These are phyloP conservation scores for Suillus placidus DNA, from an alignment of 768 basidiomycete genomes.

Conservation along the genomic window DNA sequence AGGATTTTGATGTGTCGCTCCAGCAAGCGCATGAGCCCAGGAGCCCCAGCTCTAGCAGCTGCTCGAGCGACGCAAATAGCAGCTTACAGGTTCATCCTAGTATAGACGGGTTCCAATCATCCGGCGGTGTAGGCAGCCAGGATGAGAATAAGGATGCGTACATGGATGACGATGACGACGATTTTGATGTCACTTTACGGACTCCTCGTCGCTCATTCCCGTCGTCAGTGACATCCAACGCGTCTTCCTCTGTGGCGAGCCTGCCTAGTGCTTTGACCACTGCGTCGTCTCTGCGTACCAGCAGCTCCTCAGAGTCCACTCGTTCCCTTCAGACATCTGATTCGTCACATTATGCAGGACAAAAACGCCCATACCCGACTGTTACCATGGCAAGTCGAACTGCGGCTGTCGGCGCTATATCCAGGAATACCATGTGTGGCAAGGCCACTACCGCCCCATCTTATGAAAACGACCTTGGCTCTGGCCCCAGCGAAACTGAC, in stretches of 20 bases:
- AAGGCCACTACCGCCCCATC: conserved; percentile 13
- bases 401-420: conserved; percentile 13
- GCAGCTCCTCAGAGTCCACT: conserved; percentile 47
- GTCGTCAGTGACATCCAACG: conserved; percentile 22
- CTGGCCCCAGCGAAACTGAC: conserved; percentile 24
- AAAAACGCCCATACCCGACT: conserved; percentile 39
- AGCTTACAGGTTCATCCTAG: conserved; percentile 43
- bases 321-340: conserved; percentile 32
- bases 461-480: conserved; percentile 19
- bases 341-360: conserved; percentile 42
- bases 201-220: conserved; percentile 52
- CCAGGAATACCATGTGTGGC: conserved; percentile 29
- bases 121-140: conserved; percentile 29
- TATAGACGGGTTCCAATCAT: conserved; percentile 14
- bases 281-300: conserved; percentile 40
- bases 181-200: conserved; percentile 66
- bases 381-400: conserved; percentile 12
- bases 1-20: conserved; percentile 77
- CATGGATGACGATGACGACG: conserved; percentile 52
- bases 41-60: conserved; percentile 59
- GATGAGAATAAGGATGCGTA: conserved; percentile 25
- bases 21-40: conserved; percentile 60
- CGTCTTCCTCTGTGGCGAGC: conserved; percentile 29
- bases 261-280: conserved; percentile 39
- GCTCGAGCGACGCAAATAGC: conserved; percentile 59